Evolutionary conservation across 2,329 filamentous ascomycete species (phyloP).

Genomic region (Aspergillus aculeatus): DNA sequence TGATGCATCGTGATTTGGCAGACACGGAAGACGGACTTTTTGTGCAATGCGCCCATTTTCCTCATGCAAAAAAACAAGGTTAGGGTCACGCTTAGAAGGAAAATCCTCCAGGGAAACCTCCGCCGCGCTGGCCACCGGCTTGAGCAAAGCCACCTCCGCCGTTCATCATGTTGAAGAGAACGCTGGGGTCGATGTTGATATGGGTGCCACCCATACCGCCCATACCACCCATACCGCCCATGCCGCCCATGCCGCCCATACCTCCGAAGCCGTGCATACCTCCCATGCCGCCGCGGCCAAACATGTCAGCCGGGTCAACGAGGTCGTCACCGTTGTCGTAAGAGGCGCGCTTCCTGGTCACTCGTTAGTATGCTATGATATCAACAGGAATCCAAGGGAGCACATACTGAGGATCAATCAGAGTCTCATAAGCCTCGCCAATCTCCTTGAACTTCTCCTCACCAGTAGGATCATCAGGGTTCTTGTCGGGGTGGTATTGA

Average conservation of each 20-base stretch:
- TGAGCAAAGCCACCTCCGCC: constrained; percentile 53
- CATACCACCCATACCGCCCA: constrained; percentile 50
- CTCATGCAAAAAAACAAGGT: not conserved
- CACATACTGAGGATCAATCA: constrained; percentile 88
- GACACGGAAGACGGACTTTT: not conserved
- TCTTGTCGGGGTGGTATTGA: constrained; percentile 95
- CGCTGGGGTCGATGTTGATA: constrained; percentile 68
- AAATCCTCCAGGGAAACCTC: constrained; percentile 54
- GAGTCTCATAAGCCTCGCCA: constrained; percentile 91
- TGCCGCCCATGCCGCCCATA: constrained; percentile 60
- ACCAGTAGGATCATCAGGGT: constrained; percentile 72
- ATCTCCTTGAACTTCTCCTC: constrained; percentile 98
- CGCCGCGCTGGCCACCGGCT: constrained; percentile 52
- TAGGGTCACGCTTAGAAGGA: constrained; percentile 48
- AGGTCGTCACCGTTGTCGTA: constrained; percentile 94
- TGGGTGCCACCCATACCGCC: constrained; percentile 51
- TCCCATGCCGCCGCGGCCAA: constrained; percentile 58
- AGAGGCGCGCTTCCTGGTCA: constrained; percentile 71
- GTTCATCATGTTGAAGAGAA: constrained; percentile 83
- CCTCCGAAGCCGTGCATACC: constrained; percentile 50
- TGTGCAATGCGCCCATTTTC: not conserved
- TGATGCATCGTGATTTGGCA: not conserved
- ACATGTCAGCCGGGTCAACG: constrained; percentile 83
- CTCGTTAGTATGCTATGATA: constrained; percentile 13
- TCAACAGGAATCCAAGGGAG: constrained; percentile 1